phyloP scores from a whole-genome alignment of 352 stramenopile species.

The Albugo candida region DNA sequence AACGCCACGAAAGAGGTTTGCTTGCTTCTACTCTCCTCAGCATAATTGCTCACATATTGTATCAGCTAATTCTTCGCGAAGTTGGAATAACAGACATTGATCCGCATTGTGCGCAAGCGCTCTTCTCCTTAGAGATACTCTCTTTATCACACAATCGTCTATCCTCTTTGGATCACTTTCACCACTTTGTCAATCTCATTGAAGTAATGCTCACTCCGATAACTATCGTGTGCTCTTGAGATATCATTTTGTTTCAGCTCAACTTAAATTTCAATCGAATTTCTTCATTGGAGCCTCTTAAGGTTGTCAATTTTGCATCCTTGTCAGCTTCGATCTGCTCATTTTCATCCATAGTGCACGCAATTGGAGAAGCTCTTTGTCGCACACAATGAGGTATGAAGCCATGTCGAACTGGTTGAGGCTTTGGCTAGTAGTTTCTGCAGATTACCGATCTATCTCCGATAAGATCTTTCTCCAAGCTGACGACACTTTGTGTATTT shows the following conservation, averaged over 20 bases:
- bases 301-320: slow-evolving; percentile 13
- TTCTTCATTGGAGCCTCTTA: slow-evolving; percentile 20
- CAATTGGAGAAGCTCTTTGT: slow-evolving; percentile 44
- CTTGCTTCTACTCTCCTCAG: neutral
- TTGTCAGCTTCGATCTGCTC: neutral
- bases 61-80: slow-evolving; percentile 57
- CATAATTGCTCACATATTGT: neutral
- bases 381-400: slow-evolving; percentile 27
- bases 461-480: slow-evolving; percentile 20
- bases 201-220: slow-evolving; percentile 18
- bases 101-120: slow-evolving; percentile 26
- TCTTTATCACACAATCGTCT: slow-evolving; percentile 67
- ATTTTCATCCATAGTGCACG: slow-evolving; percentile 13
- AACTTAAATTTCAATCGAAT: slow-evolving; percentile 58
- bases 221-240: neutral
- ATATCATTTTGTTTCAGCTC: slow-evolving; percentile 12
- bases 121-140: slow-evolving; percentile 50
- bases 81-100: slow-evolving; percentile 28
- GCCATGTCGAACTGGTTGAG: neutral
- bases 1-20: slow-evolving; percentile 6
- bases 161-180: slow-evolving; percentile 31
- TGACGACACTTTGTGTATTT: slow-evolving; percentile 41
- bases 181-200: slow-evolving; percentile 48
- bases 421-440: neutral
- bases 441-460: slow-evolving; percentile 28